Percentiles rank a stretch among this genome's conserved stretches.
These are phyloP conservation scores for Golubevia sp. DNA, from an alignment of 1,284 basidiomycete species.

Conservation along the genomic window DNA sequence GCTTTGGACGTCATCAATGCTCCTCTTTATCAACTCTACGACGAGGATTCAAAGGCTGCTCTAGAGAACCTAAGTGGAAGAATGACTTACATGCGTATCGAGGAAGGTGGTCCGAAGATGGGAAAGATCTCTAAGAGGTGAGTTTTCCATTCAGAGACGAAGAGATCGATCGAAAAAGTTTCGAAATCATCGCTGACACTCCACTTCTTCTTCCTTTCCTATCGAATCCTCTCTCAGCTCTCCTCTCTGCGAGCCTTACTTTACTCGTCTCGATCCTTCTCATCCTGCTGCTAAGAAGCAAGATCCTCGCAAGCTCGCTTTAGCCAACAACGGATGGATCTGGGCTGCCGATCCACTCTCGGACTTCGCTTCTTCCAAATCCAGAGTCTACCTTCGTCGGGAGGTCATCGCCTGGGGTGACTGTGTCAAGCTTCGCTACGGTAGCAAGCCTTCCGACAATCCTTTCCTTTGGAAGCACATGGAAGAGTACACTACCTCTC, in stretches of 20 bases:
- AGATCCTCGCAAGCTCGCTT: constrained; percentile 70
- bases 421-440: constrained; percentile 96
- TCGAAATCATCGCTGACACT: too few relatives aligned
- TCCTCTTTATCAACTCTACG: constrained; percentile 30
- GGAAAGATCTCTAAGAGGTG: constrained; percentile 27
- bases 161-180: too few relatives aligned
- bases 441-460: constrained; percentile 67
- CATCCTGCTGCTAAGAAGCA: constrained; percentile 26
- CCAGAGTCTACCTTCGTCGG: constrained; percentile 92
- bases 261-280: constrained; percentile 45
- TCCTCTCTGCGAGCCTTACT: constrained; percentile 50
- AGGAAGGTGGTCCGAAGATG: constrained; percentile 39
- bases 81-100: constrained; percentile 39
- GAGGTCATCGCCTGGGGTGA: constrained; percentile 98
- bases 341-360: constrained; percentile 93
- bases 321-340: constrained; percentile 76
- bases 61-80: constrained; percentile 37
- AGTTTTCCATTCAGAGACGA: not conserved
- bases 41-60: constrained; percentile 46
- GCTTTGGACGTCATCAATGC: constrained; percentile 39
- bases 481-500: constrained; percentile 69
- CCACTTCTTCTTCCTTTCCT: too few relatives aligned
- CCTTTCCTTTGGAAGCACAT: constrained; percentile 96
- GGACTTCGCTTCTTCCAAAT: constrained; percentile 92
- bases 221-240: not conserved